Conservation (phyloP, 371 early-diverging fungal genomes). For the Cladochytrium tenue region DNA sequence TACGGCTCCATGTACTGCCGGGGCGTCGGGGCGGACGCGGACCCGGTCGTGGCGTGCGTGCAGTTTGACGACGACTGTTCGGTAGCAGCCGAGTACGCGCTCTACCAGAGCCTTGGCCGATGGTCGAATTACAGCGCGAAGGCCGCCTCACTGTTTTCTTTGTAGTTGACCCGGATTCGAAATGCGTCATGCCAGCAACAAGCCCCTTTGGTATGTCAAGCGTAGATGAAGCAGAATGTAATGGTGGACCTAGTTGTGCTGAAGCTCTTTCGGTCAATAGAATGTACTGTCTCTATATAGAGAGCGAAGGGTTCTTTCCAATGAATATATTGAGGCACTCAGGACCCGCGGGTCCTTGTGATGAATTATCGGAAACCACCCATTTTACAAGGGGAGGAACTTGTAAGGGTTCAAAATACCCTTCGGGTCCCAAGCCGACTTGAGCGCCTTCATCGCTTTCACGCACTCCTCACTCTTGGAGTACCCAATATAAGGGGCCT, state of each 20-base stretch:
- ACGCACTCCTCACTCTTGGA: conserved; percentile 51
- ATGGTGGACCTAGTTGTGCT: too few relatives aligned
- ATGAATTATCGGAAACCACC: neutral
- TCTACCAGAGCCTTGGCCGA: conserved; percentile 13
- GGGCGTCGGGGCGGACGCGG: conserved; percentile 14
- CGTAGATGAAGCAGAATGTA: too few relatives aligned
- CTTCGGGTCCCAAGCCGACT: conserved; percentile 68
- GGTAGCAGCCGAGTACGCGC: conserved; percentile 8
- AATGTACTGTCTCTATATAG: too few relatives aligned
- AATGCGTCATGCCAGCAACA: too few relatives aligned
- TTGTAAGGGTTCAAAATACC: conserved; percentile 67
- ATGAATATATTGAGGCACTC: too few relatives aligned
- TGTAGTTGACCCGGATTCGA: too few relatives aligned
- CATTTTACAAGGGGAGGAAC: conserved; percentile 24
- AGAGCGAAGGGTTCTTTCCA: too few relatives aligned
- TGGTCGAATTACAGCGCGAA: conserved; percentile 6
- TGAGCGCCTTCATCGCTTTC: conserved; percentile 62
- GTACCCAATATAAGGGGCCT: conserved; percentile 46
- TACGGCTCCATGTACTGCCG: conserved; percentile 18
- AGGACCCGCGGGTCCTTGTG: too few relatives aligned
- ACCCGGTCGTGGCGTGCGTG: conserved; percentile 23
- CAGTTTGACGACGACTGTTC: conserved; percentile 4
- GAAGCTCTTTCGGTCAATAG: too few relatives aligned
- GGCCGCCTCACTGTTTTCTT: too few relatives aligned
- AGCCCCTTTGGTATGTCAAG: too few relatives aligned